Evolutionary conservation across 169 alveolate species (phyloP).

Genomic region (Amoebophrya sp.): DNA sequence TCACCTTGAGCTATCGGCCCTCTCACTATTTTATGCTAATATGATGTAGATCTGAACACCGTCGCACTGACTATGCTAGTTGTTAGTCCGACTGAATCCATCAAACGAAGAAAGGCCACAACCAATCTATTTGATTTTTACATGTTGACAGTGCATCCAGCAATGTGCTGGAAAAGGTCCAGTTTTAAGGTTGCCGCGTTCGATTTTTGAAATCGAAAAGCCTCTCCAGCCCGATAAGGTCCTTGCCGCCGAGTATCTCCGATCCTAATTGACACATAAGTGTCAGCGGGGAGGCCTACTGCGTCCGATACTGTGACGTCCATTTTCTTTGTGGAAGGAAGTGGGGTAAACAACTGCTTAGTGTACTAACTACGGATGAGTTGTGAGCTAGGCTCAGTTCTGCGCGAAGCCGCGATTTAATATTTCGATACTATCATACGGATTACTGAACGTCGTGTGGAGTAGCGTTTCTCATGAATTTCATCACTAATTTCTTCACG

Average conservation of each 20-base stretch:
- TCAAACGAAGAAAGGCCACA: neutral
- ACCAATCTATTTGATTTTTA: neutral
- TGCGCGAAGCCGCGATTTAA: no score
- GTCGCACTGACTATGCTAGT: no score
- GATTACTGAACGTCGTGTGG: no score
- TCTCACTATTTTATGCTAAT: no score
- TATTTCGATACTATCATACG: no score
- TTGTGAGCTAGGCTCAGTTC: no score
- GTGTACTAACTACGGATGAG: no score
- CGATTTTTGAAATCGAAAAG: neutral
- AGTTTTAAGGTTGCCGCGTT: neutral
- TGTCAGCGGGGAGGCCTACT: neutral
- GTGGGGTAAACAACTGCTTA: no score
- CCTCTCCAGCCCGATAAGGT: neutral
- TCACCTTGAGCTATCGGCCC: neutral
- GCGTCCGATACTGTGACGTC: neutral
- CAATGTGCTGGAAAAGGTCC: slow-evolving; percentile 14
- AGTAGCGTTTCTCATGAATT: no score
- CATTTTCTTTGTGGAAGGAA: neutral
- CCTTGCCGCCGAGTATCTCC: neutral
- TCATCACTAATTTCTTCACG: no score
- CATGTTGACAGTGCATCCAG: neutral
- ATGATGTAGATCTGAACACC: no score
- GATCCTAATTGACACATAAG: slow-evolving; percentile 5
- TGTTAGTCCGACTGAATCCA: no score